A percentile compares a stretch with the other conserved stretches of the same genome.
phyloP scores from a whole-genome alignment of 768 basidiomycete genomes.

The Pleurotus tuoliensis region DNA sequence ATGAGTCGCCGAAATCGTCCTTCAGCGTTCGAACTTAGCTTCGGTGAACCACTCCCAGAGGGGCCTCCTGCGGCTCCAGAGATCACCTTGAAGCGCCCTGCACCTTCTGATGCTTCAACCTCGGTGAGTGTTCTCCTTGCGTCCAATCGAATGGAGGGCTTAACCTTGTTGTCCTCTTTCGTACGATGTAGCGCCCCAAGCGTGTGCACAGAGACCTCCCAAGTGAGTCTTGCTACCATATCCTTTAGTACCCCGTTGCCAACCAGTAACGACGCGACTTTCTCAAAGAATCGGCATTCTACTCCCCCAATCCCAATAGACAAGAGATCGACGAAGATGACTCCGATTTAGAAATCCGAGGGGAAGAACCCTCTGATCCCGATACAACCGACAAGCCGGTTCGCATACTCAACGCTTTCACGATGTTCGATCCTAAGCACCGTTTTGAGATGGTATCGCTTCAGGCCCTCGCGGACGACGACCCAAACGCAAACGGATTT shows the following conservation, averaged over 20 bases:
- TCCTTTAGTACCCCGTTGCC: no score
- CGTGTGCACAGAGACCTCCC: background rate
- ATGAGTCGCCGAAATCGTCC: constrained; percentile 42
- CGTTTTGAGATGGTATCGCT: constrained; percentile 45
- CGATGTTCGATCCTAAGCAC: constrained; percentile 53
- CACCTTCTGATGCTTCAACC: background rate
- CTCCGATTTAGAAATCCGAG: constrained; percentile 29
- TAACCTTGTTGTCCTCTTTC: background rate
- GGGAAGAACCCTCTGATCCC: constrained; percentile 35
- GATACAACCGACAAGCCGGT: constrained; percentile 44
- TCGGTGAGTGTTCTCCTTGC: background rate
- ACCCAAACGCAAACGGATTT: constrained; percentile 35
- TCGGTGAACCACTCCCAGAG: constrained; percentile 32
- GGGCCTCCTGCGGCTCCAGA: background rate
- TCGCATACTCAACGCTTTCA: constrained; percentile 55
- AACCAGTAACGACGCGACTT: no score
- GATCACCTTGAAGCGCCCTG: background rate
- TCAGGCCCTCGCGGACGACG: constrained; percentile 39
- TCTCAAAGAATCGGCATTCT: no score
- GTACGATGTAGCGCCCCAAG: background rate
- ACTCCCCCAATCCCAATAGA: no score
- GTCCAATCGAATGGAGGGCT: background rate
- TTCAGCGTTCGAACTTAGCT: constrained; percentile 53
- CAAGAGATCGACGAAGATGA: constrained; percentile 39
- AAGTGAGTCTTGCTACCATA: background rate